These are phyloP conservation scores for Talaromyces sp. DNA, from an alignment of 2,329 filamentous ascomycete species.

Conservation along the genomic window DNA sequence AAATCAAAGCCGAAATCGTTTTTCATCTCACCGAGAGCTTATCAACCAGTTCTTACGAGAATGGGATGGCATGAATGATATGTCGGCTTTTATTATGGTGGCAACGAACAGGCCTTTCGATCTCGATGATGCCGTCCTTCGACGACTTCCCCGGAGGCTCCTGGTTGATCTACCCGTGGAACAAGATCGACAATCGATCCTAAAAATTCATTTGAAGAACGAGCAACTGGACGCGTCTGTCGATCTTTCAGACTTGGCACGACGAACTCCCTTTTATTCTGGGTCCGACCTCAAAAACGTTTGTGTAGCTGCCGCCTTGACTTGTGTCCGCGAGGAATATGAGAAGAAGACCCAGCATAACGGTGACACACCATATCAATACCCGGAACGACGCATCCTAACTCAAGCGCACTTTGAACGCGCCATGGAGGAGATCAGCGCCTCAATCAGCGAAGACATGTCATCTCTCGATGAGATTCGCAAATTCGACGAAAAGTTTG, in stretches of 20 bases:
- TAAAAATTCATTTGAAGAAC: slow-evolving; percentile 47
- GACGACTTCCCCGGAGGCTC: slow-evolving; percentile 47
- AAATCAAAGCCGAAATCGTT: slow-evolving; percentile 50
- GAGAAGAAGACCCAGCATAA: slow-evolving; percentile 33
- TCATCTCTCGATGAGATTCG: slow-evolving; percentile 74
- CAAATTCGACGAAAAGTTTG: slow-evolving; percentile 94
- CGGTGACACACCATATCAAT: slow-evolving; percentile 48
- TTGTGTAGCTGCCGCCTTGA: slow-evolving; percentile 46
- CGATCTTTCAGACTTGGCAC: slow-evolving; percentile 40
- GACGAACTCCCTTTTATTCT: slow-evolving; percentile 46
- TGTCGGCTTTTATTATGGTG: slow-evolving; percentile 93
- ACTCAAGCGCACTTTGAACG: slow-evolving; percentile 70
- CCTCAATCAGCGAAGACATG: slow-evolving; percentile 94
- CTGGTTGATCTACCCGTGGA: slow-evolving; percentile 47
- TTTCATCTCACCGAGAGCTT: slow-evolving; percentile 70
- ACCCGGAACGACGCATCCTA: slow-evolving; percentile 65
- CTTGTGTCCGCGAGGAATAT: slow-evolving; percentile 46
- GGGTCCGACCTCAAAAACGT: slow-evolving; percentile 51
- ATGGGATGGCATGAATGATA: slow-evolving; percentile 86
- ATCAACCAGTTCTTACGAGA: slow-evolving; percentile 96
- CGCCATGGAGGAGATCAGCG: slow-evolving; percentile 81
- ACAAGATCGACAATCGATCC: slow-evolving; percentile 42
- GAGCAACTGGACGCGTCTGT: slow-evolving; percentile 42
- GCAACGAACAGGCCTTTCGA: slow-evolving; percentile 95
- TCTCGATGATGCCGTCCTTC: slow-evolving; percentile 61